These are phyloP conservation scores for Fusarium chaquense DNA, from an alignment of 2,329 filamentous ascomycete genomes.

Conservation along the genomic window DNA sequence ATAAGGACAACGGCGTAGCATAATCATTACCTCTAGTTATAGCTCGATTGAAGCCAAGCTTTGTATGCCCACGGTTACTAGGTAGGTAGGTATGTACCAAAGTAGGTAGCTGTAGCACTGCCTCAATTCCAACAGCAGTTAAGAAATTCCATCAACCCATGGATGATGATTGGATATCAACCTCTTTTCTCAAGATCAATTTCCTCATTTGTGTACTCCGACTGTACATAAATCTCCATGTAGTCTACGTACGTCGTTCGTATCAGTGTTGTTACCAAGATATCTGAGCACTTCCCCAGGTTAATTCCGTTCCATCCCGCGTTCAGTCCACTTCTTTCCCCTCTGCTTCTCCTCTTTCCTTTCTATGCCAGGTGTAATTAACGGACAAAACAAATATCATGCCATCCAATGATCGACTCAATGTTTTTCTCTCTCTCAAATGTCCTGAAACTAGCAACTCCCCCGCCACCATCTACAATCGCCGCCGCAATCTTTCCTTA, in stretches of 20 bases:
- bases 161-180: slow-evolving; percentile 16
- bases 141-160: not conserved
- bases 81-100: no score
- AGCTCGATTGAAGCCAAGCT: not conserved
- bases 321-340: slow-evolving; percentile 29
- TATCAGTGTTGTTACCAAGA: not conserved
- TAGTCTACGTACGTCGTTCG: not conserved
- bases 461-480: slow-evolving; percentile 13
- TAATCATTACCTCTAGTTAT: not conserved
- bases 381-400: slow-evolving; percentile 20
- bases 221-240: not conserved
- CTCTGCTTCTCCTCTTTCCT: slow-evolving; percentile 1
- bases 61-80: not conserved
- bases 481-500: slow-evolving; percentile 6
- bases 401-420: slow-evolving; percentile 21
- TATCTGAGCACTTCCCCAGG: slow-evolving; percentile 21
- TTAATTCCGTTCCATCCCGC: slow-evolving; percentile 22
- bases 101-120: slow-evolving; percentile 6
- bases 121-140: slow-evolving; percentile 3
- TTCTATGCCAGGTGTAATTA: not conserved
- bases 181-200: slow-evolving; percentile 12
- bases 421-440: slow-evolving; percentile 9
- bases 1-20: slow-evolving; percentile 8
- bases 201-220: slow-evolving; percentile 9
- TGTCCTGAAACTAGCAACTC: slow-evolving; percentile 34